phyloP scores from a whole-genome alignment of 495 filamentous ascomycete species.

The Aspergillus funiculosus region DNA sequence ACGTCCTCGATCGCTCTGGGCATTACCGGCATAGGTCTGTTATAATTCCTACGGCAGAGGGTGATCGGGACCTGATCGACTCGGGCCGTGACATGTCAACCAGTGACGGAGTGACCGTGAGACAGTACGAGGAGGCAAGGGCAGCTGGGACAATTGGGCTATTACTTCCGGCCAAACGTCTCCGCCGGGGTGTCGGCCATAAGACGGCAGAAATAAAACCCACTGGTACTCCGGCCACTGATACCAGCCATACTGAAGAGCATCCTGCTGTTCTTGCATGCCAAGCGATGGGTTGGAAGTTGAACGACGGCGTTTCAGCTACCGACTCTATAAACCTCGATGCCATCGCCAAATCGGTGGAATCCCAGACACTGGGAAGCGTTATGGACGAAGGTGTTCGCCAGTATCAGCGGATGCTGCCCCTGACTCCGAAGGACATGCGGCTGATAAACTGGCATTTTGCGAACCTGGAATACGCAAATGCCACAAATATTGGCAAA shows the following conservation, averaged over 20 bases:
- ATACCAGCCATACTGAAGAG: constrained; percentile 55
- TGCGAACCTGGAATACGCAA: constrained; percentile 96
- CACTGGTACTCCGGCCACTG: constrained; percentile 44
- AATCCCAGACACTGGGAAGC: constrained; percentile 70
- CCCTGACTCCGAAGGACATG: constrained; percentile 79
- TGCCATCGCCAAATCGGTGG: constrained; percentile 49
- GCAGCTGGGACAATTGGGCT: constrained; percentile 38
- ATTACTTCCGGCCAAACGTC: constrained; percentile 37
- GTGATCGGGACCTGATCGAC: constrained; percentile 78
- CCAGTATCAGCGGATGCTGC: constrained; percentile 79
- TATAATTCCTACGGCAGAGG: constrained; percentile 66
- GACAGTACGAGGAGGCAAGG: constrained; percentile 58
- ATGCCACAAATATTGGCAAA: constrained; percentile 77
- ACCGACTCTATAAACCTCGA: constrained; percentile 72
- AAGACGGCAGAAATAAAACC: constrained; percentile 40
- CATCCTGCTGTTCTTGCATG: constrained; percentile 64
- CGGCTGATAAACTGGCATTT: constrained; percentile 96
- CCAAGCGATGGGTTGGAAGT: constrained; percentile 71
- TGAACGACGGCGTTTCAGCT: constrained; percentile 59
- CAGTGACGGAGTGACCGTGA: constrained; percentile 65
- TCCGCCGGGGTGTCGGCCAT: constrained; percentile 41
- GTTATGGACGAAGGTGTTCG: constrained; percentile 83
- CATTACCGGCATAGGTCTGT: constrained; percentile 74
- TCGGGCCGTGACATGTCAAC: constrained; percentile 68
- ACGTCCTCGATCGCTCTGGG: constrained; percentile 85